Base-by-base conservation (phyloP, 2,329 filamentous ascomycete species). In the Trichoderma aggressivum region DNA sequence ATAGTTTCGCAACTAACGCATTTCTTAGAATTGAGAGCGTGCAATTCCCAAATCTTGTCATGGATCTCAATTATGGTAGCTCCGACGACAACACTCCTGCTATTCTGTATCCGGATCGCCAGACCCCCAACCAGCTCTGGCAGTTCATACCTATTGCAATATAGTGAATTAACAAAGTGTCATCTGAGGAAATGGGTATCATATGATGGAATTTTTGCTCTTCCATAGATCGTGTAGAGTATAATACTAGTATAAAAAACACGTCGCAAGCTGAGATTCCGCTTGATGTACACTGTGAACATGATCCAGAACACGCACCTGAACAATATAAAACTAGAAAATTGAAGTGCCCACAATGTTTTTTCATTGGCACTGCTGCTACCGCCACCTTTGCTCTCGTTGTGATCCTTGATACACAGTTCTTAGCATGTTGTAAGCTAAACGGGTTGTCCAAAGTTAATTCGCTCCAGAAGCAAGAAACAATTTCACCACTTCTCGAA, bases 101-200 rank as follows among this genome's bases (percentile, higher is more conserved):
- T 21, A 43, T 71, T 58, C 39, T 71, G 55, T 71, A 66, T 47
- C 53, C 60, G 18, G 47, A 28, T 26, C n/a, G 61, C 7, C n/a
- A 50, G 1, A 30, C 16, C 12, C 11, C 28, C 34, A 66, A 71
- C 34, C 69, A 71, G 55, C 50, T 65, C 34, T 71, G 53, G 60
- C 36, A 34, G 12, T 71, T 71, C 18, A 60, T 59, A 16, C 26
- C 36, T n/a, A 28, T 66, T 53, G 30, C 18, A 2, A 56, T 56
- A 47, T 60, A 53, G 50, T 58, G 7, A 5, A 24, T 24, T 18
- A 16, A 14, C 36, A 36, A 16, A 7, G 21, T 32, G 6, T 8
- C 24, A 10, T 34, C 12, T 7, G 28, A 11, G 14, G 24, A 21
- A n/a, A 30, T 21, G 21, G 18, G 24, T 36, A 60, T 30, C 36